phyloP scores from a whole-genome alignment of 2,329 filamentous ascomycete genomes.

The Verticillium alfalfae region DNA sequence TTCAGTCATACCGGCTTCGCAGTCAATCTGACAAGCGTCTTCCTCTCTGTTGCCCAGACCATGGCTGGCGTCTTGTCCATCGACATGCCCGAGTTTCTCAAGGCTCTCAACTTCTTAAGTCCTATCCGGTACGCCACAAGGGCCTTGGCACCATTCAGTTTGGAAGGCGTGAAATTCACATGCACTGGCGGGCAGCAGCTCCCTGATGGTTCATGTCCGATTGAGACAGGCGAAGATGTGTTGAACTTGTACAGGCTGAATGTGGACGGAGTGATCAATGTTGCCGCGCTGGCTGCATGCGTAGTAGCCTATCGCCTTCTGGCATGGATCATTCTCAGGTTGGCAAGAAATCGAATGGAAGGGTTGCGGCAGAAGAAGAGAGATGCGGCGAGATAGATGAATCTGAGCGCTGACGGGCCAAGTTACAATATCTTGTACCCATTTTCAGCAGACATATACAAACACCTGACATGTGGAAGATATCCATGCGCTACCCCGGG shows the following conservation, averaged over 20 bases:
- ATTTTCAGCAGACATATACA: not conserved
- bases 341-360: slow-evolving; percentile 35
- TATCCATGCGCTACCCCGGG: not conserved
- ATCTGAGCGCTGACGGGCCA: not conserved
- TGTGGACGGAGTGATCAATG: slow-evolving; percentile 52
- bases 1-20: slow-evolving; percentile 71
- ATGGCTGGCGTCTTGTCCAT: slow-evolving; percentile 70
- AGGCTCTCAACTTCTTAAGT: slow-evolving; percentile 65
- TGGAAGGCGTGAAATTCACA: slow-evolving; percentile 56
- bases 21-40: slow-evolving; percentile 64
- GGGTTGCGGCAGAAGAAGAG: slow-evolving; percentile 32
- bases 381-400: too few species aligned
- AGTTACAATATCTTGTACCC: not conserved
- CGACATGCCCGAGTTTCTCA: slow-evolving; percentile 59
- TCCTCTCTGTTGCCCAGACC: slow-evolving; percentile 64
- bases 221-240: slow-evolving; percentile 62
- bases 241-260: slow-evolving; percentile 63
- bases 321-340: slow-evolving; percentile 53
- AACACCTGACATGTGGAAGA: not conserved
- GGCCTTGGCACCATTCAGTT: slow-evolving; percentile 60
- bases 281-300: slow-evolving; percentile 58
- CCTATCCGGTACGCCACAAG: slow-evolving; percentile 66
- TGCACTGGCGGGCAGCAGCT: slow-evolving; percentile 57
- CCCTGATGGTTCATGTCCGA: slow-evolving; percentile 55
- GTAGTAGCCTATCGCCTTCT: slow-evolving; percentile 61